Evolutionary conservation across 352 stramenopile genomes (phyloP).

Genomic region (Globisporangium viniferum): DNA sequence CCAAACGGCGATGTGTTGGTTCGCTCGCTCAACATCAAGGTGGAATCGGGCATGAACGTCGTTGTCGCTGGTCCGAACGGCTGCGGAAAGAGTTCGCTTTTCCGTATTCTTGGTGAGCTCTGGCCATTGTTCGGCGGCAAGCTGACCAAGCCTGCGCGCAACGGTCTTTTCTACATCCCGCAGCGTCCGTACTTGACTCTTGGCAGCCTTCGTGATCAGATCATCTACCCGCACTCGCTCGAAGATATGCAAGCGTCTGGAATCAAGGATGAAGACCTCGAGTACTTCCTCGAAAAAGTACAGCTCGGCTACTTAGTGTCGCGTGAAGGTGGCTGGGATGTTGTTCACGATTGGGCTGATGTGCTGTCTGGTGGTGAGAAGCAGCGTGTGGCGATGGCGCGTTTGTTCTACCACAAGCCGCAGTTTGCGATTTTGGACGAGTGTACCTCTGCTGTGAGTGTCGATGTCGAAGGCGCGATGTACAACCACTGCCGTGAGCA

Average conservation of each 20-base stretch:
- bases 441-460: constrained; percentile 79
- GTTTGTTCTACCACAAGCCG: constrained; percentile 88
- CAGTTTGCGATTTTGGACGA: constrained; percentile 91
- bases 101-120: constrained; percentile 85
- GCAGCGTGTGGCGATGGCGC: constrained; percentile 88
- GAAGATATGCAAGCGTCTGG: constrained; percentile 57
- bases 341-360: constrained; percentile 85
- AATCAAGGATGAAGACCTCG: constrained; percentile 59
- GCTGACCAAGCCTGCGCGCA: constrained; percentile 75
- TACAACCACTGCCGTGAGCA: constrained; percentile 83
- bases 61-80: constrained; percentile 83
- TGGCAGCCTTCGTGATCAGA: constrained; percentile 83
- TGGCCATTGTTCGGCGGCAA: constrained; percentile 82
- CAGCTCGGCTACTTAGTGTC: constrained; percentile 75
- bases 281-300: constrained; percentile 75
- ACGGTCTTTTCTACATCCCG: constrained; percentile 89
- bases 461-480: constrained; percentile 87
- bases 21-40: constrained; percentile 68
- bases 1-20: constrained; percentile 89
- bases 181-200: constrained; percentile 88
- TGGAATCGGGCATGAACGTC: constrained; percentile 89
- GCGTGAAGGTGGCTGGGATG: constrained; percentile 73
- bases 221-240: constrained; percentile 85
- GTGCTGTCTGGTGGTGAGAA: constrained; percentile 89
- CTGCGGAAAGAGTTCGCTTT: constrained; percentile 86